Percentiles rank a stretch among this genome's conserved stretches.
Evolutionary conservation across 805 yeast genomes (phyloP).

Genomic region (Brettanomyces sp.): DNA sequence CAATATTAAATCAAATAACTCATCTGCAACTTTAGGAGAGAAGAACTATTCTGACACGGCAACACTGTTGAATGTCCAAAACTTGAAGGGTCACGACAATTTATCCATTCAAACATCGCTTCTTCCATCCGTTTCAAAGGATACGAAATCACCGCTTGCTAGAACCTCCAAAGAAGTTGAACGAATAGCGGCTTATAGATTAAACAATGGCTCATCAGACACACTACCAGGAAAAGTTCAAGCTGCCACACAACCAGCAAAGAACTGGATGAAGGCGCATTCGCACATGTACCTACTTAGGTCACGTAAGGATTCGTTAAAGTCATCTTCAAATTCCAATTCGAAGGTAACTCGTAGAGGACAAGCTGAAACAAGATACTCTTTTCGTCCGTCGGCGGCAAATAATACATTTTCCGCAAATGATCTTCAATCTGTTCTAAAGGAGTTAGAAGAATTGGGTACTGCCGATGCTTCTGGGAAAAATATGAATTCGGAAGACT

Average conservation of each 20-base stretch:
- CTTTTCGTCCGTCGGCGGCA: conserved; percentile 24
- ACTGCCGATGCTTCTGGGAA: neutral
- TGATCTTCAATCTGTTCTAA: conserved; percentile 13
- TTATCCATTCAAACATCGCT: conserved; percentile 18
- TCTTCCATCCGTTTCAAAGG: conserved; percentile 14
- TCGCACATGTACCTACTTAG: conserved; percentile 19
- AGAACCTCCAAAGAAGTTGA: conserved; percentile 24
- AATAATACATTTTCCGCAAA: conserved; percentile 19
- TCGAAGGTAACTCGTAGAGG: conserved; percentile 23
- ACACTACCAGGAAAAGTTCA: neutral
- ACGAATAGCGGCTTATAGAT: conserved; percentile 15
- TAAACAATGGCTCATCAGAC: neutral
- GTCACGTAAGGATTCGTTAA: conserved; percentile 21
- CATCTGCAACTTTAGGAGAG: no score
- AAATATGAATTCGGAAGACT: neutral
- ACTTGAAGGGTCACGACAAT: no score
- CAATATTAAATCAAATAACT: no score
- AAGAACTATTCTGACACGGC: no score
- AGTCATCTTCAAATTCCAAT: conserved; percentile 30
- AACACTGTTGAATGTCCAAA: no score
- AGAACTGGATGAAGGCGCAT: neutral
- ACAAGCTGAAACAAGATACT: conserved; percentile 27
- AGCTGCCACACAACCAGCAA: neutral
- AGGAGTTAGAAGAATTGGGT: neutral
- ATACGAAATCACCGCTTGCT: conserved; percentile 21